Base-by-base conservation (phyloP, 129 eudicot genomes). In the Flaveria brownii region DNA sequence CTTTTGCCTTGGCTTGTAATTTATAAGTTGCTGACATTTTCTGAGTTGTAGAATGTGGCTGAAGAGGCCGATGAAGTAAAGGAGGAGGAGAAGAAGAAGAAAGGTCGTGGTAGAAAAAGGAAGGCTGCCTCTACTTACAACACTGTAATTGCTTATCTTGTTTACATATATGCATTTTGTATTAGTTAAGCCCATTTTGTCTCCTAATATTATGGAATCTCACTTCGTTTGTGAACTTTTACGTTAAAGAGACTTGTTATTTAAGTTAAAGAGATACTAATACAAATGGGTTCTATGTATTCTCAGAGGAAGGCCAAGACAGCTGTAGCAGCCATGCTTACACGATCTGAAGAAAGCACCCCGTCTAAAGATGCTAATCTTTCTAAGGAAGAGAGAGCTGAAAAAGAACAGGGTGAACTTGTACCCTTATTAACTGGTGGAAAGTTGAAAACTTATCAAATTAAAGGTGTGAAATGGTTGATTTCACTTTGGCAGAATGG, bases 401-500 rank as follows among this genome's bases (percentile, higher is more conserved):
- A 81, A 72, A 95, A 87, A 78, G 99, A 95, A 85, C 99, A 95
- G 78, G 66, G 81, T 76, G 95, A 95, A 30, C 87, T 95, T 41
- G 91, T 89, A 18, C 97, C 97, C 36, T 78, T 89, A 65, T 47
- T 95, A 89, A 95, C 99, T 76, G 99, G 99, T 78, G 99, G 99
- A 60, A 83, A 86, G 77, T 78, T 95, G 86, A 95, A 95, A 82
- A n/a, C 95, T 26, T 95, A 95, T 74, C 99, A 95, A 71, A 39
- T 86, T 49, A 95, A 95, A 89, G 99, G 99, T 50, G 97, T 95
- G 26, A 95, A 95, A 70, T 95, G 99, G 99, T 65, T 95, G 74
- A 95, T 95, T 39, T 95, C 97, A 26, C 78, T 95, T 26, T 95
- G 99, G 99, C 99, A 95, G 82, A 95, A 95, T 66, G 97, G 99